Evolutionary conservation across 1,139 yeast genomes (phyloP), one percentile per base, ranked within the genome.

Genomic region (Blastobotrys proliferans): DNA sequence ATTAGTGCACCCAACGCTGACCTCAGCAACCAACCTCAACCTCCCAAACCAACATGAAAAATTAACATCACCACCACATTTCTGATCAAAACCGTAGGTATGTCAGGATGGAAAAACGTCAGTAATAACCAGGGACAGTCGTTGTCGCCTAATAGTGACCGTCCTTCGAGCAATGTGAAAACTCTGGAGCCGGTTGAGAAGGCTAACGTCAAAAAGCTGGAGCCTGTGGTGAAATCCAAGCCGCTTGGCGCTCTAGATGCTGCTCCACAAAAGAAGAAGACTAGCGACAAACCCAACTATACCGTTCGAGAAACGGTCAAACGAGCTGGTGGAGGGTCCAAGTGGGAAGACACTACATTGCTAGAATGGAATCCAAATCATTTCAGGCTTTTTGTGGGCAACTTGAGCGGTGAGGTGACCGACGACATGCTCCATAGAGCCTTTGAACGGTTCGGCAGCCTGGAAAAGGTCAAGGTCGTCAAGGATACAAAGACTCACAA

Each of bases 311-410:
- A 58, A 38, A 72, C 76, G 0, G 77, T 72, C 11, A 61, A 61
- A 41, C 59, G 76, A 31, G 52, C 56, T 6, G 75, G 66, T 0
- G 77, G 77, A 1, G 76, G 77, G 4, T 61, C 67, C 48, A 60
- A 62, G 11, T 74, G 81, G 79, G 71, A 68, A 42, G 80, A 76
- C 51, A 50, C 65, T 8, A 55, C 76, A 3, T 60, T 76, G 33
- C 62, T 70, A 17, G 79, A 74, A 30, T 80, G 85, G 85, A 73
- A 79, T 52, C 83, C 81, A 17, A 64, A 69, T n/a, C 87, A 82
- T 56, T 83, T 80, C 61, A 65, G 88, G 26, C 64, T 83, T 11
- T 83, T 83, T 63, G 85, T 83, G 8, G 94, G 94, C 0, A 83
- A 83, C 53, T 62, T 83, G 33, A 85, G 87, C 0, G 69, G 73